Conservation (phyloP, 305 asterid genomes). For the Fraxinus velutina region DNA sequence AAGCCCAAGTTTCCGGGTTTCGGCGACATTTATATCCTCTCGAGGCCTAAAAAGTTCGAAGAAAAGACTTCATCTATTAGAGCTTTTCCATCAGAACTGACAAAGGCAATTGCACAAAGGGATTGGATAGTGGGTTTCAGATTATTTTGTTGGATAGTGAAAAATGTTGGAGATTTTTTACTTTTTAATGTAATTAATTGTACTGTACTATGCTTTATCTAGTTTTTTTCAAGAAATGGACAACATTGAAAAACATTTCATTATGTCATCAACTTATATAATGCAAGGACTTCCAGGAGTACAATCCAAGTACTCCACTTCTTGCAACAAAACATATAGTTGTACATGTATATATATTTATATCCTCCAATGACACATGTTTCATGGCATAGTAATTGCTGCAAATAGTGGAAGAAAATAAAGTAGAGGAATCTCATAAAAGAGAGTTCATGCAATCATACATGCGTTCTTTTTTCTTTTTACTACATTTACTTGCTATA, state of each 20-base stretch:
- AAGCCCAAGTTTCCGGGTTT: conserved; percentile 26
- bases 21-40: conserved; percentile 25
- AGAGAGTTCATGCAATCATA: not conserved
- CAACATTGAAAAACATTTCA: not conserved
- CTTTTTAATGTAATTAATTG: not conserved
- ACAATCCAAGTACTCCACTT: conserved; percentile 23
- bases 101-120: not conserved
- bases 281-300: conserved; percentile 29
- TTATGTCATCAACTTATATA: not conserved
- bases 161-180: conserved; percentile 19
- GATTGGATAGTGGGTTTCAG: conserved; percentile 8
- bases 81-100: not conserved
- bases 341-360: not conserved
- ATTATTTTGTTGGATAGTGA: conserved; percentile 17
- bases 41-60: not conserved
- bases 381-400: not conserved
- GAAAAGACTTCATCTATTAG: conserved; percentile 1
- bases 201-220: conserved; percentile 17
- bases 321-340: not conserved
- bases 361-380: not conserved
- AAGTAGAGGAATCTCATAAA: not conserved
- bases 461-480: no score
- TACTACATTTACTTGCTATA: not conserved
- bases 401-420: not conserved
- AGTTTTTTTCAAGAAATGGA: conserved; percentile 28